A percentile compares a stretch with the other conserved stretches of the same genome.
Conservation (phyloP, 148 eudicot species). For the Rhododendron simsii region DNA sequence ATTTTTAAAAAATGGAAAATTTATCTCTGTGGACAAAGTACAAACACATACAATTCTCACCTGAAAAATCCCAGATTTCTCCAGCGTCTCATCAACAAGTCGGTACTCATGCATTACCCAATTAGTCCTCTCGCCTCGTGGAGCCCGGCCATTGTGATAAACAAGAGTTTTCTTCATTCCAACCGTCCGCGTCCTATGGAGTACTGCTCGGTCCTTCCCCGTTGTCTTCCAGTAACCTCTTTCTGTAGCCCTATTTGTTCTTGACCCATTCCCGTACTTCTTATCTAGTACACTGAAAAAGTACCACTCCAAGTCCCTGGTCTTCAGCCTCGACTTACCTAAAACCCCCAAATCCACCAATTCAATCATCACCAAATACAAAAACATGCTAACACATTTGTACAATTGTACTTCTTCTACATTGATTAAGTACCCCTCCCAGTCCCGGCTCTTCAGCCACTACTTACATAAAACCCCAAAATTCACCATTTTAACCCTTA, state of each 20-base stretch:
- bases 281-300: conserved; percentile 79
- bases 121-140: conserved; percentile 76
- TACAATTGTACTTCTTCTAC: neutral
- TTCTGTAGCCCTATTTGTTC: conserved; percentile 82
- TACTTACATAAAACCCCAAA: neutral
- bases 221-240: conserved; percentile 92
- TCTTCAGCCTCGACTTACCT: conserved; percentile 79
- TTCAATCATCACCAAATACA: neutral
- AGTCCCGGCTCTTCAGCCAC: too few relatives aligned
- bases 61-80: conserved; percentile 56
- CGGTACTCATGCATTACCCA: conserved; percentile 99
- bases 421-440: too few relatives aligned
- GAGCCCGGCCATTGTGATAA: conserved; percentile 88
- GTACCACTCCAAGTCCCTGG: conserved; percentile 89
- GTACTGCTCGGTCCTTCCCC: conserved; percentile 66
- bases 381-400: neutral
- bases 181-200: conserved; percentile 43
- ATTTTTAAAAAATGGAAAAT: neutral
- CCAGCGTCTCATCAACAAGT: conserved; percentile 59
- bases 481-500: neutral
- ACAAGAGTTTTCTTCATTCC: conserved; percentile 95
- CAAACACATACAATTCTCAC: conserved; percentile 29
- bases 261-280: conserved; percentile 81
- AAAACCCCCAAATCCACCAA: neutral
- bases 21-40: neutral